A percentile compares a stretch with the other conserved stretches of the same genome.
Conservation (phyloP, 805 yeast species). For the Cyberlindnera americana region DNA sequence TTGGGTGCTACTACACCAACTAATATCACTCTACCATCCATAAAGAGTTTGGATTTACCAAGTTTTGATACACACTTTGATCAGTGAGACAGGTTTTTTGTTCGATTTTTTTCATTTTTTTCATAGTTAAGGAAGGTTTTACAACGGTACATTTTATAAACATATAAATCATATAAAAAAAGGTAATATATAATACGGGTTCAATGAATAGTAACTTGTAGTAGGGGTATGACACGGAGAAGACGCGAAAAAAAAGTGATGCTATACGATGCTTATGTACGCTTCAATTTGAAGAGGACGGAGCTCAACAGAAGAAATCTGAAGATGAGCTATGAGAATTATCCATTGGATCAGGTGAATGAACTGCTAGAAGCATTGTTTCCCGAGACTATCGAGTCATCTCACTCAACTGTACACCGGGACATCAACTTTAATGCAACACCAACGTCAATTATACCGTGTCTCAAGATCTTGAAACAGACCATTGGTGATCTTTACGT, state of each 20-base stretch:
- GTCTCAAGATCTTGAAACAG: constrained; percentile 4
- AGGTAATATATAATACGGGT: too few species aligned
- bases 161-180: too few species aligned
- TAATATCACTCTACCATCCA: constrained; percentile 23
- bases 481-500: constrained; percentile 20
- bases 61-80: constrained; percentile 10
- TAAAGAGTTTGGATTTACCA: constrained; percentile 28
- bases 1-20: constrained; percentile 22
- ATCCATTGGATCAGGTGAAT: background rate
- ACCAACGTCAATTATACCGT: constrained; percentile 4
- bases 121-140: too few species aligned
- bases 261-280: too few species aligned
- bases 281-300: too few species aligned
- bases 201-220: too few species aligned
- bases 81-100: background rate
- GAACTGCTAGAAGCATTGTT: background rate
- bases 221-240: too few species aligned
- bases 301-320: too few species aligned
- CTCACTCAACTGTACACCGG: background rate
- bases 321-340: constrained; percentile 7
- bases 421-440: background rate
- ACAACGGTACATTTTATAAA: too few species aligned
- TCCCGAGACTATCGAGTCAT: background rate
- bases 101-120: too few species aligned
- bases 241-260: too few species aligned